Conservation (phyloP, 768 basidiomycete species). For the Mycena maculata region DNA sequence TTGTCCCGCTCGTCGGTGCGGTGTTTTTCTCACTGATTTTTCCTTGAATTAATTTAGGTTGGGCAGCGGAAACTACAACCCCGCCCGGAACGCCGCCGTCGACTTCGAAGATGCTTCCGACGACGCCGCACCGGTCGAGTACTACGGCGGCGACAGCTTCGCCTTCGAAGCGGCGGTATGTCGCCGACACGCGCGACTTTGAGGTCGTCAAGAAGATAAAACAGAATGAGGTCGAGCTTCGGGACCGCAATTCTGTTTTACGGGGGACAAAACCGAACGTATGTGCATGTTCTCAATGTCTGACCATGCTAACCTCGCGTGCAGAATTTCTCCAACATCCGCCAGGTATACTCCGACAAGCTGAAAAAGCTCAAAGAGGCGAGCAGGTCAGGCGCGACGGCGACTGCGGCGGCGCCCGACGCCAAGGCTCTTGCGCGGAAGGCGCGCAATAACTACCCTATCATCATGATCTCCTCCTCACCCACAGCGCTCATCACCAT, state of each 20-base stretch:
- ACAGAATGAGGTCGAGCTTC: constrained; percentile 80
- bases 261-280: constrained; percentile 87
- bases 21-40: neutral
- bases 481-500: constrained; percentile 96
- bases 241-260: constrained; percentile 85
- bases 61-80: constrained; percentile 63
- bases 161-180: constrained; percentile 80
- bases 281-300: constrained; percentile 51
- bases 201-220: constrained; percentile 90
- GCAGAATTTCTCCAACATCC: constrained; percentile 85
- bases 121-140: constrained; percentile 44
- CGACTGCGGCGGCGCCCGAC: constrained; percentile 58
- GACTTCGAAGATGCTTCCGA: constrained; percentile 43
- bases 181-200: constrained; percentile 79
- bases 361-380: constrained; percentile 82
- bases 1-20: constrained; percentile 56
- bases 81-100: constrained; percentile 65
- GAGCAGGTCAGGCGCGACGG: constrained; percentile 60
- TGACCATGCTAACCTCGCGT: neutral
- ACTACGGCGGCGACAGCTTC: constrained; percentile 53
- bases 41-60: constrained; percentile 11
- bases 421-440: constrained; percentile 75
- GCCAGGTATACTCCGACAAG: constrained; percentile 75
- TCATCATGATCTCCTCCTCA: constrained; percentile 97
- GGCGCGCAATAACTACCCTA: constrained; percentile 87